Conservation (phyloP, 495 filamentous ascomycete species). For the Cercophora newfieldiana region DNA sequence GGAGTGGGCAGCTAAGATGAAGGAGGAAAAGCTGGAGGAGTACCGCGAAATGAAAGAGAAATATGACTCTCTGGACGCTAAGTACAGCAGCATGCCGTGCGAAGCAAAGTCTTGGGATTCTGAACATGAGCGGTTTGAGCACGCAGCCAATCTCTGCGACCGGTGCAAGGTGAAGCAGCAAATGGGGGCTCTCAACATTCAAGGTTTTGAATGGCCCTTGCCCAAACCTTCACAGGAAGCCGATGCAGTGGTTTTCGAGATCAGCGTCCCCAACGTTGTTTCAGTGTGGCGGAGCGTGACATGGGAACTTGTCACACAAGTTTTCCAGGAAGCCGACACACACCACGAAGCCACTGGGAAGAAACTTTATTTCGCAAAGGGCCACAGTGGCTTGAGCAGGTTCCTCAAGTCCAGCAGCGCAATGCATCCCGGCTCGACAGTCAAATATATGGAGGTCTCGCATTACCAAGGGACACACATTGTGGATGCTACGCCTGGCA, state of each 20-base stretch:
- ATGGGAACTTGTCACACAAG: slow-evolving; percentile 40
- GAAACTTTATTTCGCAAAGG: background rate
- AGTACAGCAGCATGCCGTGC: background rate
- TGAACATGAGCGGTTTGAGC: no score
- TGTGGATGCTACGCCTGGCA: slow-evolving; percentile 24
- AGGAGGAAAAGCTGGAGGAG: slow-evolving; percentile 46
- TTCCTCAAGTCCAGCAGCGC: background rate
- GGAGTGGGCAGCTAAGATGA: slow-evolving; percentile 29
- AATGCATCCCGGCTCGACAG: slow-evolving; percentile 17
- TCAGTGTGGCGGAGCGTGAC: slow-evolving; percentile 57
- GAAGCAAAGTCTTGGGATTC: background rate
- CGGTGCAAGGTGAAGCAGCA: slow-evolving; percentile 26
- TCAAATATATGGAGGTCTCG: slow-evolving; percentile 18
- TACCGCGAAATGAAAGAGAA: slow-evolving; percentile 26
- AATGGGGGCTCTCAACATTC: slow-evolving; percentile 42
- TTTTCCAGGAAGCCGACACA: slow-evolving; percentile 32
- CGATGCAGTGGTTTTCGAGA: slow-evolving; percentile 60
- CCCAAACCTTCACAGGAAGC: slow-evolving; percentile 39
- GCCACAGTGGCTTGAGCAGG: background rate
- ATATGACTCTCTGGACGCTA: background rate
- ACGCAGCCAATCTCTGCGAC: slow-evolving; percentile 35
- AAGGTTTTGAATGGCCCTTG: slow-evolving; percentile 63
- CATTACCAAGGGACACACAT: slow-evolving; percentile 24
- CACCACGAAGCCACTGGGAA: background rate
- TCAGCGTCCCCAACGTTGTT: slow-evolving; percentile 48